Conservation (phyloP, 78 protist species). For the Tieghemostelium lacteum region DNA sequence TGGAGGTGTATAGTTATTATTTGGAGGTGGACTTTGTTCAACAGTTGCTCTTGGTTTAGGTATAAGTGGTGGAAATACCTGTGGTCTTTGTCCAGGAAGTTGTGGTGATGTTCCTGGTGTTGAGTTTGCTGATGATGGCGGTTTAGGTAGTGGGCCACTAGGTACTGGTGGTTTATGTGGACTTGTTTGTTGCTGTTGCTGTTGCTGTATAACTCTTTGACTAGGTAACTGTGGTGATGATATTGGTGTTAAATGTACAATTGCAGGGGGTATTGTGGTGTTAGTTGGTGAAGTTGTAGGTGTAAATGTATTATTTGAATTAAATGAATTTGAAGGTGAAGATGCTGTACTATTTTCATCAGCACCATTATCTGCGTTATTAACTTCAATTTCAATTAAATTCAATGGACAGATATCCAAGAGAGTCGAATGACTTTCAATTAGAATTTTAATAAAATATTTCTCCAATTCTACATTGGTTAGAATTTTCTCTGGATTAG, state of each 20-base stretch:
- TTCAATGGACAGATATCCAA: conserved; percentile 11
- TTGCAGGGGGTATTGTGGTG: not conserved
- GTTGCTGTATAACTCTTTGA: too few species aligned
- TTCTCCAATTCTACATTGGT: conserved; percentile 52
- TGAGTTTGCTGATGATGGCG: too few species aligned
- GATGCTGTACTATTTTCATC: conserved; percentile 6
- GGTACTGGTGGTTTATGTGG: too few species aligned
- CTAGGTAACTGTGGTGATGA: too few species aligned
- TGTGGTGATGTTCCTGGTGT: too few species aligned
- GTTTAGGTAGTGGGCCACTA: too few species aligned
- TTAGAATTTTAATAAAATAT: conserved; percentile 11
- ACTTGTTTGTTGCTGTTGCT: too few species aligned
- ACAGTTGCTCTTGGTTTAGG: not conserved
- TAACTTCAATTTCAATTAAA: conserved; percentile 12
- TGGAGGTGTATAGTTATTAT: too few species aligned
- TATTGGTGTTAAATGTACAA: not conserved
- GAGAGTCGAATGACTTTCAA: not conserved
- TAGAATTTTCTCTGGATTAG: conserved; percentile 26
- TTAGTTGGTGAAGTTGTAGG: not conserved
- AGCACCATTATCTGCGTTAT: not conserved
- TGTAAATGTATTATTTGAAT: not conserved
- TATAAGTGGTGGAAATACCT: too few species aligned
- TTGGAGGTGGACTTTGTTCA: not conserved
- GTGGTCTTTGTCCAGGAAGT: not conserved
- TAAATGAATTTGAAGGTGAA: conserved; percentile 4